phyloP scores from a whole-genome alignment of 2,329 filamentous ascomycete species.

The Beauveria varroae region DNA sequence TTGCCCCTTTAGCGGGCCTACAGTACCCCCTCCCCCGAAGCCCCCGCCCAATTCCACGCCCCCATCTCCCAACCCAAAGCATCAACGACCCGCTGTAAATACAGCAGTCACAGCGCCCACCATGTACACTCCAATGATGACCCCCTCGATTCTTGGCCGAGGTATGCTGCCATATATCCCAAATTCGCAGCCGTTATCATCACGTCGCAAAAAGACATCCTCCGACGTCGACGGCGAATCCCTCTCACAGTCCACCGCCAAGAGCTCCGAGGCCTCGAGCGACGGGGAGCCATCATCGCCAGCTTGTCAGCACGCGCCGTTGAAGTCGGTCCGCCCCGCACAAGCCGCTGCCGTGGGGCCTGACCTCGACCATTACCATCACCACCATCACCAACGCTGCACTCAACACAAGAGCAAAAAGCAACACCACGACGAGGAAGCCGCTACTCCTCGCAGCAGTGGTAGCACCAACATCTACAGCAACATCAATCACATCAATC shows the following conservation, averaged over 20 bases:
- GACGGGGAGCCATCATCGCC: not conserved
- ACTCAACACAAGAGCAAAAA: not conserved
- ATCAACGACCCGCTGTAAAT: no score
- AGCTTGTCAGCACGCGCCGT: not conserved
- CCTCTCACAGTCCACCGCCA: not conserved
- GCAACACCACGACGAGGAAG: not conserved
- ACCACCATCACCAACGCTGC: not conserved
- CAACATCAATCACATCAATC: not conserved
- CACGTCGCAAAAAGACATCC: not conserved
- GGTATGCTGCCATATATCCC: slow-evolving; percentile 2
- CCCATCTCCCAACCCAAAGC: no score
- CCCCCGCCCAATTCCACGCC: not conserved
- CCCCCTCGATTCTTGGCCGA: not conserved
- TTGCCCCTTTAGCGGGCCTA: no score
- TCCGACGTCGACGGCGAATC: not conserved
- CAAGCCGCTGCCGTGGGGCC: slow-evolving; percentile 7
- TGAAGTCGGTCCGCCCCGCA: not conserved
- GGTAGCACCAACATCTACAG: not conserved
- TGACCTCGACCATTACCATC: not conserved
- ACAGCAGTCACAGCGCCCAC: not conserved
- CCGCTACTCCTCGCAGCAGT: not conserved
- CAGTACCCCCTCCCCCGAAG: no score
- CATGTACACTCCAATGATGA: slow-evolving; percentile 8
- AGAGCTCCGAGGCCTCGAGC: slow-evolving; percentile 2
- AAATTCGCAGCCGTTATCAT: not conserved